Percentiles rank a stretch among this genome's conserved stretches.
phyloP scores from a whole-genome alignment of 2,329 filamentous ascomycete genomes.

The Plectosphaerella plurivora region DNA sequence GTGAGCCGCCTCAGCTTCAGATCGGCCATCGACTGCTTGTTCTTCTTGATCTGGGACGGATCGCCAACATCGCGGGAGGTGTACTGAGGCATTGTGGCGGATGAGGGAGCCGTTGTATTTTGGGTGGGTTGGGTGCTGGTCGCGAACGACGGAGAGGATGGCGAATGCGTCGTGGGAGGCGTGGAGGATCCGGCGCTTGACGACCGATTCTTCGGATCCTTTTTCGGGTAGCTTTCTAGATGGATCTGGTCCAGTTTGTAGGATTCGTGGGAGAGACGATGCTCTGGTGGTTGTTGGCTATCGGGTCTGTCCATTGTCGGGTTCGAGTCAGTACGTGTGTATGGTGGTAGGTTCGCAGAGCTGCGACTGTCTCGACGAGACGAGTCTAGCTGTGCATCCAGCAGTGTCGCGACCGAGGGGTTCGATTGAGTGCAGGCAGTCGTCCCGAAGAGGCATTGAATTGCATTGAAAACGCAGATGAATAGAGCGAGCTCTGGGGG shows the following conservation, averaged over 20 bases:
- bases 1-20: constrained; percentile 94
- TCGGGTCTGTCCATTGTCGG: neutral
- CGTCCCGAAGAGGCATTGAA: neutral
- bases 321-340: neutral
- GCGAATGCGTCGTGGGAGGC: neutral
- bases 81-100: constrained; percentile 57
- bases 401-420: neutral
- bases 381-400: too few relatives aligned
- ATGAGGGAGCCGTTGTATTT: constrained; percentile 4
- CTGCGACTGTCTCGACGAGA: too few relatives aligned
- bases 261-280: neutral
- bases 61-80: constrained; percentile 64
- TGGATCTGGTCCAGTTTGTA: constrained; percentile 3
- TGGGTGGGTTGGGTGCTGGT: constrained; percentile 6
- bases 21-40: constrained; percentile 99
- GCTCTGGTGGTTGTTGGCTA: neutral
- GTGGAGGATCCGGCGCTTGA: constrained; percentile 3
- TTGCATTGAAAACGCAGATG: neutral
- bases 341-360: too few relatives aligned
- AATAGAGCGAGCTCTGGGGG: constrained; percentile 9
- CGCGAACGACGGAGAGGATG: constrained; percentile 7
- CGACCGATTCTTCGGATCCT: neutral
- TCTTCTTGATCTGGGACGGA: constrained; percentile 72
- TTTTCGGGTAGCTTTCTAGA: constrained; percentile 3
- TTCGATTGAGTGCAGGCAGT: neutral